phyloP scores from a whole-genome alignment of 306 rosid species.

The Citrullus amarus region DNA sequence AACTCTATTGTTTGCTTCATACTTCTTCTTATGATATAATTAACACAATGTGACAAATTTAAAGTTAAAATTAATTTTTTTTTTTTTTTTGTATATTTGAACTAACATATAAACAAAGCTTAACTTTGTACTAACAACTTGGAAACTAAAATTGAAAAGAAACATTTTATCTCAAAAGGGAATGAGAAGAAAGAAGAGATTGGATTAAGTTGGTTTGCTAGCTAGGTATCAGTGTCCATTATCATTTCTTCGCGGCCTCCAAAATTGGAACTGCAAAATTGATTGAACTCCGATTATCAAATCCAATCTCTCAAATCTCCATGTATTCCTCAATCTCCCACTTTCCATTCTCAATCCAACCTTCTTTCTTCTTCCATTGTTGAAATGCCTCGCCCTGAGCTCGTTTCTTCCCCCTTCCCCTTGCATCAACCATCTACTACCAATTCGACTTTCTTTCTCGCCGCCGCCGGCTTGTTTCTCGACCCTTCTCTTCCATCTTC shows the following conservation, averaged over 20 bases:
- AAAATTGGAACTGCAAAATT: conserved; percentile 8
- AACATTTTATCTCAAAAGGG: no score
- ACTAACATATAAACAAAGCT: no score
- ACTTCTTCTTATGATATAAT: no score
- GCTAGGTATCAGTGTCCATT: no score
- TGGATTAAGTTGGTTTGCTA: no score
- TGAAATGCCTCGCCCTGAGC: conserved; percentile 31
- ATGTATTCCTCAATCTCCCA: conserved; percentile 9
- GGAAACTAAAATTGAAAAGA: no score
- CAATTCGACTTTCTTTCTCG: conserved; percentile 17
- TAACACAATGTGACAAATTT: no score
- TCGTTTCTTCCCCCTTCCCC: background rate
- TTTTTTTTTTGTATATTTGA: no score
- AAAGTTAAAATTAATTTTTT: no score
- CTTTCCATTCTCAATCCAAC: background rate
- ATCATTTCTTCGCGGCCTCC: conserved; percentile 16
- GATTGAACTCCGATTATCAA: background rate
- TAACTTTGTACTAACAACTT: no score
- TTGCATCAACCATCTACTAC: conserved; percentile 13
- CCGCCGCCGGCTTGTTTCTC: conserved; percentile 57
- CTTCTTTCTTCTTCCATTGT: background rate
- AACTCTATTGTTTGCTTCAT: no score
- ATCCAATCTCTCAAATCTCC: background rate
- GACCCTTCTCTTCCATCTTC: conserved; percentile 47
- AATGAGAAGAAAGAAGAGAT: no score